These are phyloP conservation scores for Pseudogymnoascus sp. DNA, from an alignment of 2,329 filamentous ascomycete genomes.

Conservation along the genomic window DNA sequence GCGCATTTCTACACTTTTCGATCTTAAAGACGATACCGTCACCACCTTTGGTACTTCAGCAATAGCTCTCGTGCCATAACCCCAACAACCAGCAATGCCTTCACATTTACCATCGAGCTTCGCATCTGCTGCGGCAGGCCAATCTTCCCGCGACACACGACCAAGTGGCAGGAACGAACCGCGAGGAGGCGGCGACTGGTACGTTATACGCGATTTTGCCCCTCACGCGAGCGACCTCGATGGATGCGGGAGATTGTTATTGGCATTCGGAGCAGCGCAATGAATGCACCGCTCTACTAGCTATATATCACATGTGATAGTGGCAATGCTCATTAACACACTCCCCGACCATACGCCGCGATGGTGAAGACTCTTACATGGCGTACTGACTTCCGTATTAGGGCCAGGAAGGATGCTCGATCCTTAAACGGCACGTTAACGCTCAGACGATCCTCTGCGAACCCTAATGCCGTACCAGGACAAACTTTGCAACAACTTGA, in stretches of 20 bases:
- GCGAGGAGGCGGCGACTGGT: slow-evolving; percentile 64
- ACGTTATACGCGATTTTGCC: slow-evolving; percentile 32
- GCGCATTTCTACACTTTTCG: slow-evolving; percentile 1
- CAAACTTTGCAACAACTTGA: slow-evolving; percentile 14
- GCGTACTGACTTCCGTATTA: slow-evolving; percentile 22
- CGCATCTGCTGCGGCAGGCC: slow-evolving; percentile 72
- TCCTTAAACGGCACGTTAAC: slow-evolving; percentile 55
- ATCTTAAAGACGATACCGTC: slow-evolving; percentile 6
- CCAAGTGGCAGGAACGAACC: slow-evolving; percentile 48
- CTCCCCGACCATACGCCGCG: slow-evolving; percentile 1
- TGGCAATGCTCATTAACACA: not conserved
- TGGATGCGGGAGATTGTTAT: not conserved
- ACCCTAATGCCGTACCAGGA: slow-evolving; percentile 35
- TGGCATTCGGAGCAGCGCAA: not conserved
- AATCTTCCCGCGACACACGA: slow-evolving; percentile 53
- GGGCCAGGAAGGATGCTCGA: slow-evolving; percentile 50
- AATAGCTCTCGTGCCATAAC: slow-evolving; percentile 2
- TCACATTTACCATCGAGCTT: slow-evolving; percentile 75
- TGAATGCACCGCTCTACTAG: not conserved
- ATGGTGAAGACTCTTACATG: not conserved
- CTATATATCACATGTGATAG: not conserved
- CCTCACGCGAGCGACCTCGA: not conserved
- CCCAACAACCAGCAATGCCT: slow-evolving; percentile 42
- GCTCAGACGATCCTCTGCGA: slow-evolving; percentile 55
- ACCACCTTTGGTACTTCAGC: slow-evolving; percentile 5